A percentile compares a stretch with the other conserved stretches of the same genome.
phyloP scores from a whole-genome alignment of 2,329 filamentous ascomycete genomes.

The Berkeleyomyces basicola region DNA sequence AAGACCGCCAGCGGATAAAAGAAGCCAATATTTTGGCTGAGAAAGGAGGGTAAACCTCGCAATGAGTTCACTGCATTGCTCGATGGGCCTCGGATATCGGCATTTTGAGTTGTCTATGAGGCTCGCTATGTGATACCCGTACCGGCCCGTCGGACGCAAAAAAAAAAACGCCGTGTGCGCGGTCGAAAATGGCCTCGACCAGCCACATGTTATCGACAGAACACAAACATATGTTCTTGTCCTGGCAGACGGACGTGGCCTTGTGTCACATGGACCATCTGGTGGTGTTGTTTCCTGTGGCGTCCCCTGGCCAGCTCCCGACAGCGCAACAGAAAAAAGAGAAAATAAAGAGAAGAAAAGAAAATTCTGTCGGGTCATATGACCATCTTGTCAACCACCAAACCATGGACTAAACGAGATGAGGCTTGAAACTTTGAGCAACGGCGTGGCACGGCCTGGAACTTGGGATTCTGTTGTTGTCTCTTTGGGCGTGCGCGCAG shows the following conservation, averaged over 20 bases:
- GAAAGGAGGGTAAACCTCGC: background rate
- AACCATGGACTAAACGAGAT: background rate
- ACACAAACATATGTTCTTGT: background rate
- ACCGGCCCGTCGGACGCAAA: background rate
- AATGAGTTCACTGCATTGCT: no score
- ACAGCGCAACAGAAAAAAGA: no score
- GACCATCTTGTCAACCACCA: constrained; percentile 1
- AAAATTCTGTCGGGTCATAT: constrained; percentile 5
- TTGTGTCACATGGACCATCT: background rate
- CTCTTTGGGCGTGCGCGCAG: constrained; percentile 6
- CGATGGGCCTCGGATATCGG: no score
- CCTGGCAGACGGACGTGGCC: background rate
- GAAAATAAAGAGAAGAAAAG: background rate
- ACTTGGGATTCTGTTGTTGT: background rate
- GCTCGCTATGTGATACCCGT: background rate
- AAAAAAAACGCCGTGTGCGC: background rate
- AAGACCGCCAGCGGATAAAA: background rate
- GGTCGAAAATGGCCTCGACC: background rate
- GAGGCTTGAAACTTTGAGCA: constrained; percentile 1
- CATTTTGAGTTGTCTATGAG: background rate
- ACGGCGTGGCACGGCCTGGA: background rate
- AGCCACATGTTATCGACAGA: background rate
- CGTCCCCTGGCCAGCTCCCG: background rate
- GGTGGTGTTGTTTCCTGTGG: background rate
- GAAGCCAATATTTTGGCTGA: background rate